Percentiles rank a stretch among this genome's conserved stretches.
These are phyloP conservation scores for Calocybe gambosa DNA, from an alignment of 1,284 basidiomycete species.

Conservation along the genomic window DNA sequence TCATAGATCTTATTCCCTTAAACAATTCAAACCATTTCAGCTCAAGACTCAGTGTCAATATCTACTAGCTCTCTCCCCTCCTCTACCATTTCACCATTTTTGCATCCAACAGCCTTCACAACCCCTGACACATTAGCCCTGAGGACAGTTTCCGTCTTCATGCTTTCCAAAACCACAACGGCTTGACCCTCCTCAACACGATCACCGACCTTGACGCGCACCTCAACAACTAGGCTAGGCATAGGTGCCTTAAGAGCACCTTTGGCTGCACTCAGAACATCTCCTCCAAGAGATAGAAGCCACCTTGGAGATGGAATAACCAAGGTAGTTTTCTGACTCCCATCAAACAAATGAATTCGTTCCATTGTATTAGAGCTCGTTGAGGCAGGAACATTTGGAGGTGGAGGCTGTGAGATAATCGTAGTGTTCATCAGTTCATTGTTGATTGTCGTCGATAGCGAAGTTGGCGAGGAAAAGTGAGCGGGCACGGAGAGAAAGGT, in stretches of 20 bases:
- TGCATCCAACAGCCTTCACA: constrained; percentile 67
- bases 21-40: constrained; percentile 2
- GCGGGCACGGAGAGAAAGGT: constrained; percentile 50
- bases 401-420: constrained; percentile 62
- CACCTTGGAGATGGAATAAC: constrained; percentile 60
- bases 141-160: constrained; percentile 93
- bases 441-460: constrained; percentile 45
- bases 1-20: neutral
- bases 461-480: constrained; percentile 43
- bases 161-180: constrained; percentile 84
- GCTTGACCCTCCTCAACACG: constrained; percentile 76
- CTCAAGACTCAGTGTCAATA: constrained; percentile 35
- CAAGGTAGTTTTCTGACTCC: constrained; percentile 53
- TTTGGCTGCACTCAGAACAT: constrained; percentile 43
- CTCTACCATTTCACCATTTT: constrained; percentile 82
- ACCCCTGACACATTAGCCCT: constrained; percentile 64
- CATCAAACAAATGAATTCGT: constrained; percentile 64
- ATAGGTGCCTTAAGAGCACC: constrained; percentile 74
- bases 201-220: constrained; percentile 72
- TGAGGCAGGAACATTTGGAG: constrained; percentile 44
- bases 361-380: constrained; percentile 50
- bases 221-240: constrained; percentile 85
- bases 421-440: constrained; percentile 48
- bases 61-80: constrained; percentile 78
- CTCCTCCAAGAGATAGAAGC: constrained; percentile 56